These are phyloP conservation scores for Cucurbita argyrosperma DNA, from an alignment of 306 rosid genomes.

Conservation along the genomic window DNA sequence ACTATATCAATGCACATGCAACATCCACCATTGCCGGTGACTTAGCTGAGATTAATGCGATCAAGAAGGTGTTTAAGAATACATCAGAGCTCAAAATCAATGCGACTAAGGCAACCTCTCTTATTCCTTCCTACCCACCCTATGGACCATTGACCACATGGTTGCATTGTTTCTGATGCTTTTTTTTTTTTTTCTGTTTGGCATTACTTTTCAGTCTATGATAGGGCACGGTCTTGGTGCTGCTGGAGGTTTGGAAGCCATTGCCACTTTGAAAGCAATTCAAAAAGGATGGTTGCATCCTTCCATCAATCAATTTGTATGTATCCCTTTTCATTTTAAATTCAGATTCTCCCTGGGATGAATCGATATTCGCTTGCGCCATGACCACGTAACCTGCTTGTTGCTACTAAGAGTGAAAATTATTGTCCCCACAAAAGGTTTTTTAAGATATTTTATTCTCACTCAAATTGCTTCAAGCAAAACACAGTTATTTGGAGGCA, in stretches of 20 bases:
- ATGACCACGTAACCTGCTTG: too few relatives aligned
- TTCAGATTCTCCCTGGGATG: too few relatives aligned
- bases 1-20: slow-evolving; percentile 97
- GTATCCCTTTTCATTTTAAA: slow-evolving; percentile 14
- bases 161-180: background rate
- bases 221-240: slow-evolving; percentile 99
- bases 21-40: slow-evolving; percentile 96
- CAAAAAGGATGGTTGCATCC: slow-evolving; percentile 97
- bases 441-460: too few relatives aligned
- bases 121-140: background rate
- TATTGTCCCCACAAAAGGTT: too few relatives aligned
- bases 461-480: too few relatives aligned
- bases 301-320: slow-evolving; percentile 82
- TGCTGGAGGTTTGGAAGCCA: slow-evolving; percentile 99
- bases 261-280: slow-evolving; percentile 93
- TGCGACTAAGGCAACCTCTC: slow-evolving; percentile 75
- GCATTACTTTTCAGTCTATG: slow-evolving; percentile 65
- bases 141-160: background rate
- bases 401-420: too few relatives aligned
- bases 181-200: slow-evolving; percentile 3
- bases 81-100: slow-evolving; percentile 80
- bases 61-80: slow-evolving; percentile 85
- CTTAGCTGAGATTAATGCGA: slow-evolving; percentile 89
- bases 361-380: too few relatives aligned
- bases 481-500: too few relatives aligned